Conservation (phyloP, 2,329 filamentous ascomycete genomes). For the Trichoderma harzianum region DNA sequence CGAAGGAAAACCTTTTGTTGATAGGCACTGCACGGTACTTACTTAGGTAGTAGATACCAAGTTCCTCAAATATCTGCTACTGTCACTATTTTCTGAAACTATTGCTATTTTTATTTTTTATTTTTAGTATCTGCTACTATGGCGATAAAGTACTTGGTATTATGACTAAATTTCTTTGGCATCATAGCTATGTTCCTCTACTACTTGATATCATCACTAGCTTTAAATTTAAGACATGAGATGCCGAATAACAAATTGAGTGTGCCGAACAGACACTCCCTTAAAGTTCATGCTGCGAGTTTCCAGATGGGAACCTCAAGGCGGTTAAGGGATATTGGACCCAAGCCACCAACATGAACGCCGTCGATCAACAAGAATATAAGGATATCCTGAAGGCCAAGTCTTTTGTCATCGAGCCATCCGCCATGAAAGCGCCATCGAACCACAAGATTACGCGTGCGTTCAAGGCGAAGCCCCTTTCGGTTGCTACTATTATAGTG, state of each 20-base stretch:
- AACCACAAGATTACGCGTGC: too few species aligned
- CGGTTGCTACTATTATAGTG: not conserved
- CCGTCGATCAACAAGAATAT: too few species aligned
- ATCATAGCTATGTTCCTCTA: too few species aligned
- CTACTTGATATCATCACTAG: too few species aligned
- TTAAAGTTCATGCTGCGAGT: not conserved
- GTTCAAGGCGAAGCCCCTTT: not conserved
- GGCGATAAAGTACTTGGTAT: too few species aligned
- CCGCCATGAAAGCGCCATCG: too few species aligned
- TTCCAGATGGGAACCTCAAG: not conserved
- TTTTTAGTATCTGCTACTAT: not conserved
- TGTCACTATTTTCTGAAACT: not conserved
- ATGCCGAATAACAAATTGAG: not conserved
- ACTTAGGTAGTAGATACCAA: not conserved
- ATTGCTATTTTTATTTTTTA: not conserved
- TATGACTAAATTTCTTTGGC: too few species aligned
- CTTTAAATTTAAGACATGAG: not conserved
- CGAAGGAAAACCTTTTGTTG: not conserved
- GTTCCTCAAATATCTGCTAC: not conserved
- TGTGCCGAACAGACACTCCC: not conserved
- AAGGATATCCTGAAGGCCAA: too few species aligned
- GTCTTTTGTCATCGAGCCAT: too few species aligned
- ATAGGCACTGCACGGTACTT: not conserved
- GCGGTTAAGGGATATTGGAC: too few species aligned
- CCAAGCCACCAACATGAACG: too few species aligned